These are phyloP conservation scores for Pythium rhizo-oryzae DNA, from an alignment of 352 stramenopile genomes.

Conservation along the genomic window DNA sequence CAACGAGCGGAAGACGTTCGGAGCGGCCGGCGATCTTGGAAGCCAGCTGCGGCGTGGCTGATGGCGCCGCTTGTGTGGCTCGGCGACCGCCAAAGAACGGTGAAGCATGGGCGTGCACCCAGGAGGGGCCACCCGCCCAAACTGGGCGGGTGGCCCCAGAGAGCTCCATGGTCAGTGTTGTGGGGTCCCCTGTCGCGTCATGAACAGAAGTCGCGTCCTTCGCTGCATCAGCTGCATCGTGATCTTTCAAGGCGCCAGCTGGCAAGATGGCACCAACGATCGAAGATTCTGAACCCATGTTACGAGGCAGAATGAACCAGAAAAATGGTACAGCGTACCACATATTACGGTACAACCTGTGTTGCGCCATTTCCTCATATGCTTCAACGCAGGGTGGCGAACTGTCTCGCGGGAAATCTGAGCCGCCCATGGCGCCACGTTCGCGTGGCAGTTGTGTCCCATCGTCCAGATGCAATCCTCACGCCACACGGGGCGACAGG, in stretches of 20 bases:
- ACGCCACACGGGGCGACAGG: not conserved
- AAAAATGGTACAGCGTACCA: conserved; percentile 2
- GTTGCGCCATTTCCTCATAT: not conserved
- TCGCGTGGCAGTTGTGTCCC: not conserved
- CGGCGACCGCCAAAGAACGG: not conserved
- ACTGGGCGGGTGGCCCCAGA: no score
- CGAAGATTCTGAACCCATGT: conserved; percentile 7
- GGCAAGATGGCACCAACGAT: not conserved
- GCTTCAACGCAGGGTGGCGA: not conserved
- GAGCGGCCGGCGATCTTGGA: not conserved
- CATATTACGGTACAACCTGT: conserved; percentile 8
- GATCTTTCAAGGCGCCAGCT: conserved; percentile 11
- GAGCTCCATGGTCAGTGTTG: not conserved
- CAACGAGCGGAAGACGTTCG: not conserved
- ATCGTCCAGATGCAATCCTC: not conserved
- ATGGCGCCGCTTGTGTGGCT: not conserved
- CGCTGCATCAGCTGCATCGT: conserved; percentile 14
- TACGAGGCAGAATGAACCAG: conserved; percentile 2
- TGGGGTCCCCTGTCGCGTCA: not conserved
- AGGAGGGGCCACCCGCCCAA: not conserved
- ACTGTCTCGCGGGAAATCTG: conserved; percentile 1
- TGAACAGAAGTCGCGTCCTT: not conserved
- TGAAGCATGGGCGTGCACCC: not conserved
- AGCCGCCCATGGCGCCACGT: not conserved
- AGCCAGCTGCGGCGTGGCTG: not conserved